These are phyloP conservation scores for Pythium dissimile DNA, from an alignment of 352 stramenopile genomes.

Conservation along the genomic window DNA sequence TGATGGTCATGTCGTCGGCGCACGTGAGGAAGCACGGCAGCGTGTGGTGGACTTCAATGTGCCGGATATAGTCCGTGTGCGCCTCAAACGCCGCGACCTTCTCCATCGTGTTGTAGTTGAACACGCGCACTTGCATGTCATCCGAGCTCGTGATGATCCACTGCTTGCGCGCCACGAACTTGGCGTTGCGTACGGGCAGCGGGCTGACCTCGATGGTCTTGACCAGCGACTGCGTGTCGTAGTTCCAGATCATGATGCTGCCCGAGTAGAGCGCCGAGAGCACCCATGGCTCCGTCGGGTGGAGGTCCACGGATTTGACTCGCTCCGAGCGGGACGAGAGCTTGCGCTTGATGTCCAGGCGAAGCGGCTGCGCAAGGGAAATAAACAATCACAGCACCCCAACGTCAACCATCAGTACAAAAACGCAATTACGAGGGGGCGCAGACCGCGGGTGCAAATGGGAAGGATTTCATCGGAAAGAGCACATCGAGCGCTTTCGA, in stretches of 20 bases:
- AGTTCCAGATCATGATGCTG: slow-evolving; percentile 99
- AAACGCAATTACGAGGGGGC: neutral
- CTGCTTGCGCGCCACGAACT: slow-evolving; percentile 97
- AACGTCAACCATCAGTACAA: neutral
- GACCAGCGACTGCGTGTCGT: slow-evolving; percentile 90
- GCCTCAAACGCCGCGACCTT: slow-evolving; percentile 95
- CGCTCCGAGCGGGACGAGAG: slow-evolving; percentile 94
- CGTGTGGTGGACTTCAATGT: slow-evolving; percentile 95
- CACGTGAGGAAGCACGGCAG: slow-evolving; percentile 95
- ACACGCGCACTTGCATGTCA: slow-evolving; percentile 97
- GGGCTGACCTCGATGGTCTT: slow-evolving; percentile 98
- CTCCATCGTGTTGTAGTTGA: slow-evolving; percentile 99
- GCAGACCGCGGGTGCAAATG: neutral
- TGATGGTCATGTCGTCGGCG: slow-evolving; percentile 99
- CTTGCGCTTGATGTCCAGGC: slow-evolving; percentile 91
- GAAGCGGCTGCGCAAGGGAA: slow-evolving; percentile 46
- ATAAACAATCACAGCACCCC: neutral
- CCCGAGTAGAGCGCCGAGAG: slow-evolving; percentile 97
- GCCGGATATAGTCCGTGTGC: slow-evolving; percentile 99
- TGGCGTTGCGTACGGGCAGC: slow-evolving; percentile 92
- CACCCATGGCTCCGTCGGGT: slow-evolving; percentile 97
- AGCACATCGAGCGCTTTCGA: slow-evolving; percentile 1
- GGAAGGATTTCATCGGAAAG: neutral
- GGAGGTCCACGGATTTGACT: slow-evolving; percentile 98
- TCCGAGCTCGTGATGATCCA: slow-evolving; percentile 96